phyloP scores from a whole-genome alignment of 2,329 filamentous ascomycete genomes.

The Byssochlamys sp. region DNA sequence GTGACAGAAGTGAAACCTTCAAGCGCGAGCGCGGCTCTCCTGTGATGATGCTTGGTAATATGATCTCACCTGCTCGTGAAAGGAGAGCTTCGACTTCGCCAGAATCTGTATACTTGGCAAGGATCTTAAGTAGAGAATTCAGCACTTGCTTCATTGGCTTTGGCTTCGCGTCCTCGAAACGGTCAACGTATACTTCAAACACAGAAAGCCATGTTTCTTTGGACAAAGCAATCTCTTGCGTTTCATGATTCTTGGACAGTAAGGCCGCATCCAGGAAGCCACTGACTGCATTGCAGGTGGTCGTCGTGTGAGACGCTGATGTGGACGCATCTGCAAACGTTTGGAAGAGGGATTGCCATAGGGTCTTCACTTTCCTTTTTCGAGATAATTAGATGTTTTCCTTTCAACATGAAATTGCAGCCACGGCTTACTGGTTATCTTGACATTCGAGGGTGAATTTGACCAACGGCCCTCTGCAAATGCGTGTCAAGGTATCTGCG shows the following conservation, averaged over 20 bases:
- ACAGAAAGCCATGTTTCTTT: constrained; percentile 29
- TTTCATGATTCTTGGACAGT: constrained; percentile 19
- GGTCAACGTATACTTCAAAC: constrained; percentile 31
- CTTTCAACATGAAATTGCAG: neutral
- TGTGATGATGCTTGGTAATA: constrained; percentile 28
- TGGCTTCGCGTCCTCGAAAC: constrained; percentile 34
- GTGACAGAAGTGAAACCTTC: constrained; percentile 26
- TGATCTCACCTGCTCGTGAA: constrained; percentile 15
- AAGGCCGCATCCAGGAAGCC: constrained; percentile 33
- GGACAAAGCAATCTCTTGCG: constrained; percentile 25
- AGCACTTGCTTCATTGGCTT: constrained; percentile 39
- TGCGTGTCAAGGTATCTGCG: constrained; percentile 22
- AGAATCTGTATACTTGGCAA: constrained; percentile 18
- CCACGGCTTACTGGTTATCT: constrained; percentile 22
- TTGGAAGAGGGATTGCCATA: constrained; percentile 33
- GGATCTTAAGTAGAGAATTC: constrained; percentile 27
- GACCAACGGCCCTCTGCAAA: constrained; percentile 27
- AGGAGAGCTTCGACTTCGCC: constrained; percentile 16
- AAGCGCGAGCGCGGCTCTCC: constrained; percentile 30
- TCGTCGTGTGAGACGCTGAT: constrained; percentile 30
- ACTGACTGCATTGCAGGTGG: constrained; percentile 36
- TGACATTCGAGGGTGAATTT: constrained; percentile 23
- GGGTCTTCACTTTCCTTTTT: constrained; percentile 20
- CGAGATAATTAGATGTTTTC: constrained; percentile 1
- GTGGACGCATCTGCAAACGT: constrained; percentile 33